phyloP scores from a whole-genome alignment of 768 basidiomycete genomes.

The Lentinula lateritia region DNA sequence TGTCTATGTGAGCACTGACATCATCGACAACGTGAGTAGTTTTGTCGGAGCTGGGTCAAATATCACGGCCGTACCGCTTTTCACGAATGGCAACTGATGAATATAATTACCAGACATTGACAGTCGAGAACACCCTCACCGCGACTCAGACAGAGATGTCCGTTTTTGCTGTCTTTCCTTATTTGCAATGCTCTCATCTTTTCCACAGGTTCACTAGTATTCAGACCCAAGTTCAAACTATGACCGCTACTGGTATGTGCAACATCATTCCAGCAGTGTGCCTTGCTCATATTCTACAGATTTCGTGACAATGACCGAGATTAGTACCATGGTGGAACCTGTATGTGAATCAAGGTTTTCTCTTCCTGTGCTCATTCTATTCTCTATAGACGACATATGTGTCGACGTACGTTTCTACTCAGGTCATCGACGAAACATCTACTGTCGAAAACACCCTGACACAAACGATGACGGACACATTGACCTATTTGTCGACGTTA shows the following conservation, averaged over 20 bases:
- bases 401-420: constrained; percentile 50
- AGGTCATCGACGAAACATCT: constrained; percentile 37
- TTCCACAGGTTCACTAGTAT: constrained; percentile 40
- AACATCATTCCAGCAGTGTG: background rate
- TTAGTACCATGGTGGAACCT: constrained; percentile 32
- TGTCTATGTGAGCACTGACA: constrained; percentile 46
- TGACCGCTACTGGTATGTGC: constrained; percentile 35
- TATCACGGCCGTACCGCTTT: no score
- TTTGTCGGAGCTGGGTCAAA: background rate
- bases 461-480: constrained; percentile 45
- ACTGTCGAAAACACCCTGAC: constrained; percentile 55
- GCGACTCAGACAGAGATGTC: constrained; percentile 41
- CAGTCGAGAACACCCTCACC: constrained; percentile 44
- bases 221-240: constrained; percentile 52
- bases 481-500: constrained; percentile 41
- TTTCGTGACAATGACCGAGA: constrained; percentile 44
- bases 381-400: constrained; percentile 40
- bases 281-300: constrained; percentile 7
- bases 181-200: constrained; percentile 30
- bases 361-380: constrained; percentile 36
- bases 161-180: constrained; percentile 22
- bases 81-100: background rate
- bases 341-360: constrained; percentile 8
- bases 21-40: constrained; percentile 54
- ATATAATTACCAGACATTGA: constrained; percentile 17